These are phyloP conservation scores for Aspergillus aculeatus DNA, from an alignment of 2,329 filamentous ascomycete species.

Conservation along the genomic window DNA sequence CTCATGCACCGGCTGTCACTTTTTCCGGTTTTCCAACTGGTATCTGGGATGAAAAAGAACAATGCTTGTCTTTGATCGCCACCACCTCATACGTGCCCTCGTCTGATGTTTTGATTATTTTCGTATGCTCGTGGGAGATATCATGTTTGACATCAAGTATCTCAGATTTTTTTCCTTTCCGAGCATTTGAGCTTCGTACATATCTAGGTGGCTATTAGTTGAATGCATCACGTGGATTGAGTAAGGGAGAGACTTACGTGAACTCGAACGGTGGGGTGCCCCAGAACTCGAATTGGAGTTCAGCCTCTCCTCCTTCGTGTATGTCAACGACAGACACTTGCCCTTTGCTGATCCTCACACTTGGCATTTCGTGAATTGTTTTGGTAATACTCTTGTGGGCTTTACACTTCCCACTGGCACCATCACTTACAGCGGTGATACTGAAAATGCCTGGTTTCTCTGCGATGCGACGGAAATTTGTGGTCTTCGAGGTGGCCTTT, in stretches of 20 bases:
- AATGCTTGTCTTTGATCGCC: slow-evolving; percentile 89
- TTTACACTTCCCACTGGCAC: slow-evolving; percentile 77
- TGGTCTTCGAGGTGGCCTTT: slow-evolving; percentile 70
- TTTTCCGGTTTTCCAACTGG: slow-evolving; percentile 49
- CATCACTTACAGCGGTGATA: slow-evolving; percentile 84
- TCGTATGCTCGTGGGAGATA: slow-evolving; percentile 74
- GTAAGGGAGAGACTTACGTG: slow-evolving; percentile 52
- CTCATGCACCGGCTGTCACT: slow-evolving; percentile 31
- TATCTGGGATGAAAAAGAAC: slow-evolving; percentile 76
- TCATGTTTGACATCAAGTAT: slow-evolving; percentile 91
- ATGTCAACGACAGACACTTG: slow-evolving; percentile 81
- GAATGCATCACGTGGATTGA: neutral
- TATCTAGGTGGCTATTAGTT: slow-evolving; percentile 52
- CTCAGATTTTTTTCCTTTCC: slow-evolving; percentile 71
- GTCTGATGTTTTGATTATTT: slow-evolving; percentile 80
- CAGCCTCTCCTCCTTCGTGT: slow-evolving; percentile 91
- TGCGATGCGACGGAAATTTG: slow-evolving; percentile 87
- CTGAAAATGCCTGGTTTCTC: slow-evolving; percentile 86
- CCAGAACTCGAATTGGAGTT: slow-evolving; percentile 92
- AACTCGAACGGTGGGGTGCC: slow-evolving; percentile 97
- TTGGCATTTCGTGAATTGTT: slow-evolving; percentile 86
- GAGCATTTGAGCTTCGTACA: slow-evolving; percentile 82
- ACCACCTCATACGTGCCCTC: slow-evolving; percentile 98
- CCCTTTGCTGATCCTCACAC: slow-evolving; percentile 84
- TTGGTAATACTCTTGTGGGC: slow-evolving; percentile 76